A percentile compares a stretch with the other conserved stretches of the same genome.
phyloP scores from a whole-genome alignment of 768 basidiomycete genomes.

The Lactarius pseudohatsudake region DNA sequence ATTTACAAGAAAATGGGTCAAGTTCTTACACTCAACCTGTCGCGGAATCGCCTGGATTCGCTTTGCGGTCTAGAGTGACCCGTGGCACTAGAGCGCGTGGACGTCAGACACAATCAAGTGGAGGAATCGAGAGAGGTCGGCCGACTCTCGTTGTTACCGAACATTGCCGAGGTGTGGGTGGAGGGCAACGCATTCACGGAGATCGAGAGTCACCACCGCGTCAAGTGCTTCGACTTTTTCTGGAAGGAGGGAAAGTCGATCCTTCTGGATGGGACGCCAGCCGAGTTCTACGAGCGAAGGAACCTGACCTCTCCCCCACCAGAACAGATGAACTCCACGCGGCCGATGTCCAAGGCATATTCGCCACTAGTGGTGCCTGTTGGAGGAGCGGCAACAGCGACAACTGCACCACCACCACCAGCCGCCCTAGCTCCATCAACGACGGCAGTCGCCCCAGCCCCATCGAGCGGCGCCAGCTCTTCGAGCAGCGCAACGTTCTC shows the following conservation, averaged over 20 bases:
- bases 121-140: conserved; percentile 85
- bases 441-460: background rate
- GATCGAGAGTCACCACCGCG: conserved; percentile 65
- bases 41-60: conserved; percentile 88
- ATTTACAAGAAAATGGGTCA: conserved; percentile 81
- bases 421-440: background rate
- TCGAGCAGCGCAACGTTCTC: conserved; percentile 34
- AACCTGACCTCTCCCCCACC: conserved; percentile 50
- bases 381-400: conserved; percentile 35
- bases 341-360: conserved; percentile 48
- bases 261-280: conserved; percentile 68
- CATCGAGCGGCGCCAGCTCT: conserved; percentile 24
- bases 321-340: conserved; percentile 52
- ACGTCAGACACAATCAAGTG: conserved; percentile 76
- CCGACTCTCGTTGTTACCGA: conserved; percentile 74
- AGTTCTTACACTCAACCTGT: conserved; percentile 74
- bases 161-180: conserved; percentile 78
- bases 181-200: conserved; percentile 82
- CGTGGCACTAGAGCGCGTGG: conserved; percentile 76
- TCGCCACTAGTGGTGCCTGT: conserved; percentile 66
- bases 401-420: background rate
- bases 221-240: conserved; percentile 82
- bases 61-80: conserved; percentile 92
- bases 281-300: conserved; percentile 71
- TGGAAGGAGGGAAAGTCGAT: conserved; percentile 79